phyloP scores from a whole-genome alignment of 1,284 basidiomycete species.

The Ganoderma leucocontextum region DNA sequence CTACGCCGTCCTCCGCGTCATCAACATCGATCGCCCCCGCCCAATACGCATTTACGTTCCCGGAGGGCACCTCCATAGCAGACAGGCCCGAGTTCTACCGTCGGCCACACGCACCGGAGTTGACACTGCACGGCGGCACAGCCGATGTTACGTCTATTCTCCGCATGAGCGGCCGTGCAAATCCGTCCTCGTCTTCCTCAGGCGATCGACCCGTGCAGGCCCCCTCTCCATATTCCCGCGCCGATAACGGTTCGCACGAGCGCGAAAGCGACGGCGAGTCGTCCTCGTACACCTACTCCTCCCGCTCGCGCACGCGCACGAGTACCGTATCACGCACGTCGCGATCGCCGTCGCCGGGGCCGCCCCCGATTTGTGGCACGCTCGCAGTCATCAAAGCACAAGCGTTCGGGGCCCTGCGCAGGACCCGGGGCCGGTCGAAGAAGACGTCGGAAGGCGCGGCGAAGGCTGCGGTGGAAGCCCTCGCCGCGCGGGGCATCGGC shows the following conservation, averaged over 20 bases:
- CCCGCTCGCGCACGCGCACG: slow-evolving; percentile 38
- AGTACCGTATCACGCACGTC: slow-evolving; percentile 53
- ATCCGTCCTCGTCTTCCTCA: slow-evolving; percentile 55
- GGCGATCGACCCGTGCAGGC: slow-evolving; percentile 60
- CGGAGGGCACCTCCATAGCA: slow-evolving; percentile 57
- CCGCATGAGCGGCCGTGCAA: slow-evolving; percentile 54
- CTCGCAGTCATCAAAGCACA: slow-evolving; percentile 88
- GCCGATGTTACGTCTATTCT: slow-evolving; percentile 69
- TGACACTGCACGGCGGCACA: slow-evolving; percentile 74
- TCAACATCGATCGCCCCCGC: slow-evolving; percentile 66
- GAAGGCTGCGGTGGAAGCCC: slow-evolving; percentile 78
- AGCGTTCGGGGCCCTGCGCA: slow-evolving; percentile 82
- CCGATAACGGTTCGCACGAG: slow-evolving; percentile 59
- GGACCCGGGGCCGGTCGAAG: slow-evolving; percentile 76
- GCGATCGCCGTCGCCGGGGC: slow-evolving; percentile 76
- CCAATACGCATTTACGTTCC: slow-evolving; percentile 68
- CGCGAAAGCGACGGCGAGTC: slow-evolving; percentile 63
- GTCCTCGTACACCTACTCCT: slow-evolving; percentile 48
- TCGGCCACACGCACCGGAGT: slow-evolving; percentile 63
- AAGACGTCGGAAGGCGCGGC: slow-evolving; percentile 75
- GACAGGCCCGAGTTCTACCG: slow-evolving; percentile 72
- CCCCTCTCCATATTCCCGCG: slow-evolving; percentile 57
- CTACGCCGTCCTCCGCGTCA: slow-evolving; percentile 72
- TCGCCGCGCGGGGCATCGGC: slow-evolving; percentile 79
- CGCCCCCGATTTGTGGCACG: slow-evolving; percentile 74